Evolutionary conservation across 176 grass and related monocot species (phyloP), one percentile per base, ranked within the genome.

Genomic region (Aechmea fasciata): DNA sequence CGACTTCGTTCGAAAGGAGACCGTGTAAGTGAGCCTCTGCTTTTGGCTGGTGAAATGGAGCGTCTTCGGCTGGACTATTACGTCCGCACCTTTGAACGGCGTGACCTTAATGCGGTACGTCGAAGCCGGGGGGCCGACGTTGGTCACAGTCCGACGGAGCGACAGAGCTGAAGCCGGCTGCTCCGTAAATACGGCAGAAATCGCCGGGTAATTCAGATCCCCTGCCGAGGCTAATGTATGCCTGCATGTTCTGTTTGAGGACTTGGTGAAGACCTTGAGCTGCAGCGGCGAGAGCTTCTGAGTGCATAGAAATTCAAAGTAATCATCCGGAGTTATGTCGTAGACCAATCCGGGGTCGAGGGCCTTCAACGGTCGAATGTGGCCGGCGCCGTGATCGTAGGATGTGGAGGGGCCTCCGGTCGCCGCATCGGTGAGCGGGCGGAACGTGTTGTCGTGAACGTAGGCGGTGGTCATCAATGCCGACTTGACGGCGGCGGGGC

Each of bases 381-480:
- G 89, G 1, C 94, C 94, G 2, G 94, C 94, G 13, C 94, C 94
- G 74, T 93, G 89, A 29, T 92, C 87, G 66, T 93, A 99, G 12
- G 90, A 57, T 63, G 67, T 93, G 49, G 94, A 99, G 13, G 80
- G 84, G 51, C 53, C 83, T 73, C 87, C 77, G 61, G 87, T 99
- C 48, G 94, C 84, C 3, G 94, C 84, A 66, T 99, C 90, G 81
- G 70, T 84, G 0, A 93, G 75, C 20, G 75, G 54, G 6, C 25
- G 19, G 84, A 83, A 86, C 52, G 94, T 82, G 80, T 99, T 99
- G 86, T 99, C 94, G 47, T 99, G 89, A 65, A 99, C 80, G 73
- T 93, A 99, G 22, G 90, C 94, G 41, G 94, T 99, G 65, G 90
- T 99, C 94, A 99, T 99, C 17, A 99, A 80, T 50, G 94, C 94